Evolutionary conservation across 257 asterid species (phyloP), one percentile per base, ranked within the genome.

Genomic region (Primulina eburnea): DNA sequence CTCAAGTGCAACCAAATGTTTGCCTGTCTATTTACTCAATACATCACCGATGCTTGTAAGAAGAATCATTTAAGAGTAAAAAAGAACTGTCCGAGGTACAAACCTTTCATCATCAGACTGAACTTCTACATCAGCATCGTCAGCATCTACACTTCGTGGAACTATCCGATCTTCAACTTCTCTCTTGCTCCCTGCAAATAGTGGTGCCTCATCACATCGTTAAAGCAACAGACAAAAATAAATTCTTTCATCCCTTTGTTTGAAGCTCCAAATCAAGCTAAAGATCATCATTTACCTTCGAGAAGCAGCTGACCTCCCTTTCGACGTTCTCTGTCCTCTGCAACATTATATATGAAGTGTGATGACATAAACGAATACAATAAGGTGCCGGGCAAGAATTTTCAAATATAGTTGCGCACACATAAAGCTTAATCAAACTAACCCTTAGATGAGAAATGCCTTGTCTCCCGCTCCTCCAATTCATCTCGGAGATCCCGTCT

Each of bases 241-340:
- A 57, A 70, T n/a, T 14, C 40, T 10, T 24, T 68, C 60, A 17
- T 52, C 10, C 16, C 33, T 18, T 2, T 40, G 64, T 43, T 6
- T 17, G 12, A 8, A 57, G 62, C 34, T 12, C 32, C 10, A 60
- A 50, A 60, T 34, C 56, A 29, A 64, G 29, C 8, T 71, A 74
- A 11, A 43, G 18, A 18, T 73, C 65, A 75, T 17, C 37, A 71
- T 72, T 75, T 80, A 88, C 99, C 99, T 82, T 94, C 97, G 77
- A 94, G 81, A 62, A 89, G 92, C 67, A 90, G 88, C 30, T 87
- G 94, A 35, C 84, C 85, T 73, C 89, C 90, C 79, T 80, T 91
- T 53, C 97, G 90, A 60, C 92, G 96, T 66, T 88, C 96, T 82
- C 94, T 87, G 57, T 89, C 99, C 78, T 91, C 99, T 90, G 90